Conservation (phyloP, 768 basidiomycete species). For the Russula olivacea region DNA sequence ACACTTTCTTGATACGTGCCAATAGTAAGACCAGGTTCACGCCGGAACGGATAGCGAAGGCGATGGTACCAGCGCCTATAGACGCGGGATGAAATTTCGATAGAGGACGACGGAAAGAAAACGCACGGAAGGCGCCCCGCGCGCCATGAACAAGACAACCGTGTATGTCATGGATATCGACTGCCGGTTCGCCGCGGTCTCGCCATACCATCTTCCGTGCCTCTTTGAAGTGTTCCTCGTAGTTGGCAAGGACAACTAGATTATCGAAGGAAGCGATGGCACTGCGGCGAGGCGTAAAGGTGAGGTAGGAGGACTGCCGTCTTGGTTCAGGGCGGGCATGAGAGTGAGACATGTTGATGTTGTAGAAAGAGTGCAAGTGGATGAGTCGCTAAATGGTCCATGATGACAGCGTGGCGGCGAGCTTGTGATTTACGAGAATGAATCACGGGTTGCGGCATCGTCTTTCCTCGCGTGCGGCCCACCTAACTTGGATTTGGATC, state of each 20-base stretch:
- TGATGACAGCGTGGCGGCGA: neutral
- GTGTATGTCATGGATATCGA: conserved; percentile 54
- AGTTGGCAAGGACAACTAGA: conserved; percentile 79
- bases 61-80: conserved; percentile 73
- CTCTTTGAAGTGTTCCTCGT: conserved; percentile 65
- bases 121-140: conserved; percentile 66
- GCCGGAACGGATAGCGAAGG: conserved; percentile 74
- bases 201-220: conserved; percentile 81
- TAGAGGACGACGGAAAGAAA: neutral
- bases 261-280: conserved; percentile 61
- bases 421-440: neutral
- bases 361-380: neutral
- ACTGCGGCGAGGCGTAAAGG: conserved; percentile 44
- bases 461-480: neutral
- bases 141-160: conserved; percentile 68
- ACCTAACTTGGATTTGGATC: too few relatives aligned
- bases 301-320: conserved; percentile 38
- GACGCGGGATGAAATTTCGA: neutral
- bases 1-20: conserved; percentile 61
- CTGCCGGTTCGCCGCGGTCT: conserved; percentile 72
- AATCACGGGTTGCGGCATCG: neutral
- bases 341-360: neutral
- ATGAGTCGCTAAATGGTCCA: too few relatives aligned
- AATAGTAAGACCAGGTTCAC: conserved; percentile 76
- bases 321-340: conserved; percentile 11